A percentile compares a stretch with the other conserved stretches of the same genome.
Evolutionary conservation across 257 asterid genomes (phyloP).

Genomic region (Plectranthus barbatus): DNA sequence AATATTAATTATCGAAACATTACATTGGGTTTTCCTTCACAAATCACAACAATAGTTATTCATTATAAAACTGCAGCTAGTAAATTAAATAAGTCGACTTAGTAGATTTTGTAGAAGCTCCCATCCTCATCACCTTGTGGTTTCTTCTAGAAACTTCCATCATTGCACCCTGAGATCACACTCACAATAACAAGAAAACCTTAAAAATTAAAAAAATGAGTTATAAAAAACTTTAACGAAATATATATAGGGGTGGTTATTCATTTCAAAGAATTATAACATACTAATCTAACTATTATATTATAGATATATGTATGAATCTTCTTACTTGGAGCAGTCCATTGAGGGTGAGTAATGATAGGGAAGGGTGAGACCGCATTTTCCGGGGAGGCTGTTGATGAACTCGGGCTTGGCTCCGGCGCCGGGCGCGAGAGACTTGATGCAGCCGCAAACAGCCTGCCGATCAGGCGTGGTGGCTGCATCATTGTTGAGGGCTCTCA

Average conservation of each 20-base stretch:
- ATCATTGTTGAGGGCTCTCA: not conserved
- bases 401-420: not conserved
- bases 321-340: constrained; percentile 34
- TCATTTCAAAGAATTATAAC: too few species aligned
- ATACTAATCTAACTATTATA: too few species aligned
- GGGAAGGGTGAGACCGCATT: constrained; percentile 32
- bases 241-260: too few species aligned
- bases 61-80: too few species aligned
- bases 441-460: constrained; percentile 24
- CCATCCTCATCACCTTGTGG: too few species aligned
- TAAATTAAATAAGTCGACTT: too few species aligned
- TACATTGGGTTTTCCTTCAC: too few species aligned
- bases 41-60: too few species aligned
- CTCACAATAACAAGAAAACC: not conserved
- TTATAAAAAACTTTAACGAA: too few species aligned
- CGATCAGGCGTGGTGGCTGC: constrained; percentile 24
- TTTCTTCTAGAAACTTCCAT: not conserved
- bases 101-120: too few species aligned
- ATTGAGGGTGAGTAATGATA: constrained; percentile 27
- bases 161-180: constrained; percentile 2
- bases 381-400: constrained; percentile 14
- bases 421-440: constrained; percentile 6
- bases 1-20: too few species aligned
- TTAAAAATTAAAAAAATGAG: too few species aligned
- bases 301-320: not conserved